phyloP scores from a whole-genome alignment of 2,329 filamentous ascomycete genomes.

The Cytospora leucostoma region DNA sequence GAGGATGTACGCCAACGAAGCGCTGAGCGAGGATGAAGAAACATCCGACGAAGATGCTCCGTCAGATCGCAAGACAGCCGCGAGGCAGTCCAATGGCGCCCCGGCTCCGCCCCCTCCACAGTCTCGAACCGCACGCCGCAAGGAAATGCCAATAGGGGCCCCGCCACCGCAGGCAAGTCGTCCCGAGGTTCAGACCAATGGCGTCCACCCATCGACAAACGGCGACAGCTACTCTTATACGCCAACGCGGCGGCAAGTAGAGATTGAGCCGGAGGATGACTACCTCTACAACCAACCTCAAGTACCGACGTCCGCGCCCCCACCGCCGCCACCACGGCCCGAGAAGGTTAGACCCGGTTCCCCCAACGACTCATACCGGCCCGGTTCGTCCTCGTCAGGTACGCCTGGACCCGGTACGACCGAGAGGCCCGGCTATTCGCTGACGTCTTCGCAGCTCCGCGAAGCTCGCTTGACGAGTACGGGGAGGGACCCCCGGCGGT shows the following conservation, averaged over 20 bases:
- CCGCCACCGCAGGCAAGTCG: constrained; percentile 4
- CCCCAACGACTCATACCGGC: constrained; percentile 26
- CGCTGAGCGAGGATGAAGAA: constrained; percentile 35
- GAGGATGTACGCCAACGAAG: constrained; percentile 36
- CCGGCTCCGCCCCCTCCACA: constrained; percentile 7
- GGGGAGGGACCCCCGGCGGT: constrained; percentile 8
- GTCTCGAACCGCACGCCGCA: constrained; percentile 7
- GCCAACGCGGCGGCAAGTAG: constrained; percentile 15
- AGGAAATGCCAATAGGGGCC: not conserved
- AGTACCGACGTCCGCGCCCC: constrained; percentile 30
- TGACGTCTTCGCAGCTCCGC: constrained; percentile 18
- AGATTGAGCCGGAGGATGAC: constrained; percentile 29
- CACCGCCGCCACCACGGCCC: constrained; percentile 38
- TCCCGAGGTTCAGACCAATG: constrained; percentile 18
- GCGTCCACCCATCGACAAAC: constrained; percentile 15
- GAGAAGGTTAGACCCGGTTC: constrained; percentile 36
- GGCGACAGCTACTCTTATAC: constrained; percentile 9
- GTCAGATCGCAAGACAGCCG: not conserved
- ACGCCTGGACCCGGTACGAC: not conserved
- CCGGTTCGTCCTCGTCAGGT: constrained; percentile 17
- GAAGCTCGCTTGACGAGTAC: constrained; percentile 17
- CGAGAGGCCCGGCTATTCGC: constrained; percentile 10
- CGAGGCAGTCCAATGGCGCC: not conserved
- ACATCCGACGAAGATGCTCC: constrained; percentile 22
- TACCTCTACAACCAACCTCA: constrained; percentile 28